Conservation (phyloP, 202 grass and related monocot genomes). For the Miscanthus sacchariflorus region DNA sequence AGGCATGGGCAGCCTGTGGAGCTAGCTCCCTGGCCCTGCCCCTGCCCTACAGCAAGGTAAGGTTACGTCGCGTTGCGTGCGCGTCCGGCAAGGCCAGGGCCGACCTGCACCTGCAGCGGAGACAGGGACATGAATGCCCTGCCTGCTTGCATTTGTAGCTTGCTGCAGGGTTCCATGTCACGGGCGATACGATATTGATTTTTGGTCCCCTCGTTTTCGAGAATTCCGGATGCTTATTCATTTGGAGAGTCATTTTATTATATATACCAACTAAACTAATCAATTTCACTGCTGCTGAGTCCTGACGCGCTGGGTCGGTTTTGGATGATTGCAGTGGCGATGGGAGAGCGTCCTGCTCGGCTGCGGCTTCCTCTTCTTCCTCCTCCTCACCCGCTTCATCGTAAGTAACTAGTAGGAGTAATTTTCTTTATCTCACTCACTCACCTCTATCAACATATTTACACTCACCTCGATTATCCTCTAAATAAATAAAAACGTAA, state of each 20-base stretch:
- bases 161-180: conserved; percentile 6
- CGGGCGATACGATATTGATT: background rate
- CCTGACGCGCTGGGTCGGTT: conserved; percentile 15
- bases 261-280: background rate
- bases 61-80: background rate
- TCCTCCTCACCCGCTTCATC: conserved; percentile 81
- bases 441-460: background rate
- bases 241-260: background rate
- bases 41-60: background rate
- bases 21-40: background rate
- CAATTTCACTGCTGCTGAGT: too few species aligned
- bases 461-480: background rate
- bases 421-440: background rate
- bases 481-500: background rate
- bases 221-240: too few species aligned
- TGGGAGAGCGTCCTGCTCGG: conserved; percentile 89
- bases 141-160: background rate
- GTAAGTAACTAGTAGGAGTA: conserved; percentile 52
- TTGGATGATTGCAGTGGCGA: conserved; percentile 64
- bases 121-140: conserved; percentile 26
- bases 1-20: background rate
- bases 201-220: background rate
- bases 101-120: background rate
- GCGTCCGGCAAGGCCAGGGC: conserved; percentile 1
- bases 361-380: conserved; percentile 84